Conservation (phyloP, 2,329 filamentous ascomycete species). For the Aspergillus versicolor region DNA sequence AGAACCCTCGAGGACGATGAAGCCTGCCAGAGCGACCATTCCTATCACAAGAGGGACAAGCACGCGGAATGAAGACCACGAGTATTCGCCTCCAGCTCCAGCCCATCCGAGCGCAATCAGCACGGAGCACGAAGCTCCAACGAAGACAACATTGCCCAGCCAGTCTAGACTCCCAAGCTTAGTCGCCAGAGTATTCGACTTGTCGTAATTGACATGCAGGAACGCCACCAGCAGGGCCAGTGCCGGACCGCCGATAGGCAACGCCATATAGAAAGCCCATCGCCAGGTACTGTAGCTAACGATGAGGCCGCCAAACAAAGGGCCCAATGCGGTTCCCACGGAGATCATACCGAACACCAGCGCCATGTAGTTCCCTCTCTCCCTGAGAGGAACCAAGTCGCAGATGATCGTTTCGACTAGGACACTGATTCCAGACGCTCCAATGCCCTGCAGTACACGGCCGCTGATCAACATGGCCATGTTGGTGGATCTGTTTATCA, state of each 20-base stretch:
- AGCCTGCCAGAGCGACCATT: background rate
- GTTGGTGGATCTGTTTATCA: too few species aligned
- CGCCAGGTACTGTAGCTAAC: background rate
- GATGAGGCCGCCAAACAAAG: background rate
- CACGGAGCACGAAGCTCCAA: too few species aligned
- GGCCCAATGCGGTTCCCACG: background rate
- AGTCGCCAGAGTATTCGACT: too few species aligned
- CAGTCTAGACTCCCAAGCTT: too few species aligned
- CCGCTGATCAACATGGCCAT: background rate
- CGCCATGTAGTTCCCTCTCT: background rate
- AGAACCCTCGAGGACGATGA: background rate
- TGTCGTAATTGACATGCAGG: too few species aligned
- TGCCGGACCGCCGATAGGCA: too few species aligned
- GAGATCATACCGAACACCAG: background rate
- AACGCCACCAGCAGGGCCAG: too few species aligned
- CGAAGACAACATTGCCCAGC: too few species aligned
- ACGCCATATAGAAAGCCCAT: background rate
- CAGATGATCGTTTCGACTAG: background rate
- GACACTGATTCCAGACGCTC: background rate
- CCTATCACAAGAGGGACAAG: background rate
- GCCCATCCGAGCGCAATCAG: too few species aligned
- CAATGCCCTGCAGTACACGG: background rate
- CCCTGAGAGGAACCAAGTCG: background rate
- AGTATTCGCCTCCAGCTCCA: too few species aligned
- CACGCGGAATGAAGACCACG: background rate